Base-by-base conservation (phyloP, 208 protist genomes). In the Acanthamoeba sp. region DNA sequence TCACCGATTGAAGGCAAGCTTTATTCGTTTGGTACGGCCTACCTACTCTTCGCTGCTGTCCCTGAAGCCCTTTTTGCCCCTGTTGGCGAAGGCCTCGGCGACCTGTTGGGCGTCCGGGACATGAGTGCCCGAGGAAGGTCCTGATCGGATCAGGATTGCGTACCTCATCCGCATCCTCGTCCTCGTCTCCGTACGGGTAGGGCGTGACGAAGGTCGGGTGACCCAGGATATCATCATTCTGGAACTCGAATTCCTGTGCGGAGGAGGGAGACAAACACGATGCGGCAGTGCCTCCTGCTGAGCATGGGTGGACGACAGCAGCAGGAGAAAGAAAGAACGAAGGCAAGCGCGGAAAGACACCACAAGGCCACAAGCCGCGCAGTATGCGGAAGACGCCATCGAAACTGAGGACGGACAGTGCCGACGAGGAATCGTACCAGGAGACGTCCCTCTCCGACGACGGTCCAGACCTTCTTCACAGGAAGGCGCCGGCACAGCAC, bases 141-240 rank as follows among this genome's bases (percentile, higher is more conserved):
- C 48, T 6, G 48, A 55, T n/a, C 52, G n/a, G 59, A 9, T 7
- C 16, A 69, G n/a, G n/a, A 69, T 16, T 22, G 64, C 29, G 55
- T 64, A 76, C 66, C 66, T 76, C 66, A 20, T 76, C 66, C 32
- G 16, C 24, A 12, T 76, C 66, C 0, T 76, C 66, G 32, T 76
- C 66, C 29, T 42, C 66, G 66, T 76, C 66, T 34, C 66, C 66
- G 34, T 76, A 76, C 14, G 66, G 66, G n/a, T 76, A 76, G 32
- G 66, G 66, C 34, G 66, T 76, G 9, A 76, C 66, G 34, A 76
- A 76, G 66, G 66, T 76, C 0, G 66, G 66, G n/a, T 76, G 66
- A 3, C 7, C 16, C 66, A 76, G 34, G 9, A 76, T 27, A 38
- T 76, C 66, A 20, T 76, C 66, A 32, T 76, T 76, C 66, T 76